phyloP scores from a whole-genome alignment of 179 eudicot genomes.

The Sideroxylon spinosum region DNA sequence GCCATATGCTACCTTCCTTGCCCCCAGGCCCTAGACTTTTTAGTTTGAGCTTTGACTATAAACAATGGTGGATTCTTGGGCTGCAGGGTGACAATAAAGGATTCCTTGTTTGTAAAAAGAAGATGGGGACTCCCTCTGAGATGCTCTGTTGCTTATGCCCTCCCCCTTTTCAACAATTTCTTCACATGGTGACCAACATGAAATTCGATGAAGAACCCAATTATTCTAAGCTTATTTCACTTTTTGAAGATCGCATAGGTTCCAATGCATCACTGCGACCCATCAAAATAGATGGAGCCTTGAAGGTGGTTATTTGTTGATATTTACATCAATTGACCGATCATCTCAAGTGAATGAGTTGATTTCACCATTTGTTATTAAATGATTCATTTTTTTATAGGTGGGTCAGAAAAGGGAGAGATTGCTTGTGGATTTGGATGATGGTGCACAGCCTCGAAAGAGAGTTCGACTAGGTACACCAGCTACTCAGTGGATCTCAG shows the following conservation, averaged over 20 bases:
- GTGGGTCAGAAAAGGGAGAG: slow-evolving; percentile 48
- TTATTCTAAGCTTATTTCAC: slow-evolving; percentile 42
- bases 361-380: not conserved
- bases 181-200: slow-evolving; percentile 46
- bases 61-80: slow-evolving; percentile 8
- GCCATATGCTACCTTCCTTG: not conserved
- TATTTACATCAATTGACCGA: too few relatives aligned
- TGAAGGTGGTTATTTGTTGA: slow-evolving; percentile 29
- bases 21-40: not conserved
- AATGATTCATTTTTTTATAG: slow-evolving; percentile 20
- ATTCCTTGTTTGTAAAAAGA: slow-evolving; percentile 20
- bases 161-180: slow-evolving; percentile 40
- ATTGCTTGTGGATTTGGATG: slow-evolving; percentile 31
- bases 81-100: slow-evolving; percentile 21
- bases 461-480: slow-evolving; percentile 40
- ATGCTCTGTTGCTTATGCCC: slow-evolving; percentile 44
- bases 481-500: slow-evolving; percentile 44
- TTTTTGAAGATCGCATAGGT: slow-evolving; percentile 37
- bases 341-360: not conserved
- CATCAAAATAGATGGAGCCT: slow-evolving; percentile 42
- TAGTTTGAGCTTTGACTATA: not conserved
- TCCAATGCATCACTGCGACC: slow-evolving; percentile 34
- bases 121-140: slow-evolving; percentile 21
- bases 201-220: slow-evolving; percentile 55
- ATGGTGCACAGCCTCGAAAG: slow-evolving; percentile 34